A percentile compares a stretch with the other conserved stretches of the same genome.
Conservation (phyloP, 306 rosid genomes). For the Vigna unguiculata region DNA sequence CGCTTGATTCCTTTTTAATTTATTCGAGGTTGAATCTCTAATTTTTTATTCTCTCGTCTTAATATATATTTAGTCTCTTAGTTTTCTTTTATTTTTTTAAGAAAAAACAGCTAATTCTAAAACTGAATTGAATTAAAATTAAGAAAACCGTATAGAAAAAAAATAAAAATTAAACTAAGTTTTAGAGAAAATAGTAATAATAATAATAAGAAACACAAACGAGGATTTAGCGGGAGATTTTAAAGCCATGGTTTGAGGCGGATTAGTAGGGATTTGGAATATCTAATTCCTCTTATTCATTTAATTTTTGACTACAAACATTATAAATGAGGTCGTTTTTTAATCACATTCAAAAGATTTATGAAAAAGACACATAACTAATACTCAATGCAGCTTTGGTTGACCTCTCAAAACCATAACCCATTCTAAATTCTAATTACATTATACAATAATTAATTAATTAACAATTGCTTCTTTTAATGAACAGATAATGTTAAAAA, state of each 20-base stretch:
- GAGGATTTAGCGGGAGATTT: slow-evolving; percentile 19
- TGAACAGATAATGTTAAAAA: neutral
- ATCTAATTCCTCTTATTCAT: neutral
- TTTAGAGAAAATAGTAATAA: too few species aligned
- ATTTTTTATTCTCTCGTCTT: too few species aligned
- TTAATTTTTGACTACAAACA: neutral
- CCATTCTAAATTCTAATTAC: neutral
- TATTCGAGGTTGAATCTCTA: too few species aligned
- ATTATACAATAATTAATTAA: neutral
- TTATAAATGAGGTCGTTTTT: neutral
- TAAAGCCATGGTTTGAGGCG: slow-evolving; percentile 33
- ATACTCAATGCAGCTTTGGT: neutral
- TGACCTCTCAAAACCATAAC: neutral
- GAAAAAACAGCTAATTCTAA: too few species aligned
- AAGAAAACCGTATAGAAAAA: too few species aligned
- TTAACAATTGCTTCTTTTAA: neutral
- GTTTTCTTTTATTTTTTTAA: too few species aligned
- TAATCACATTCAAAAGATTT: neutral
- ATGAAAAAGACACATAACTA: neutral
- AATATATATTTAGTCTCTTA: too few species aligned
- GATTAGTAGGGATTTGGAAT: slow-evolving; percentile 17
- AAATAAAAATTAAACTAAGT: too few species aligned
- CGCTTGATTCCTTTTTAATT: too few species aligned
- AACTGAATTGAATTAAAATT: too few species aligned
- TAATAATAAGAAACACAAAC: too few species aligned